Evolutionary conservation across 805 yeast species (phyloP).

Genomic region (Lachancea dasiensis): DNA sequence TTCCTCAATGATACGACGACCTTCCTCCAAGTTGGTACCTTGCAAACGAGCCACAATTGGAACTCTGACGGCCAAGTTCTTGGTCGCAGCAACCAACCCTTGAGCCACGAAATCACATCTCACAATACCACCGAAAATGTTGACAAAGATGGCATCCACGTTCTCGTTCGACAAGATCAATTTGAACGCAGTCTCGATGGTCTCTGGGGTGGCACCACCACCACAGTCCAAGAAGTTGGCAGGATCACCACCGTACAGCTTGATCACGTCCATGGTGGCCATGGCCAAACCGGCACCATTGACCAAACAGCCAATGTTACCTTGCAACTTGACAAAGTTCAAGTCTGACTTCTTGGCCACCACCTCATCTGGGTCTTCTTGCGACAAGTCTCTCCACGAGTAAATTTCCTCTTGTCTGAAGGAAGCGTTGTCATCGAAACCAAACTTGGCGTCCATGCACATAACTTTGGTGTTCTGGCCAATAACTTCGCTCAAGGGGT

Average conservation of each 20-base stretch:
- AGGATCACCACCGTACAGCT: constrained; percentile 96
- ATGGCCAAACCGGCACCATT: constrained; percentile 99
- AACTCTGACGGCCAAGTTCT: constrained; percentile 80
- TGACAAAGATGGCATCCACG: constrained; percentile 93
- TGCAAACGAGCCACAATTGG: constrained; percentile 98
- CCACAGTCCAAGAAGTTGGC: constrained; percentile 99
- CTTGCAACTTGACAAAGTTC: constrained; percentile 95
- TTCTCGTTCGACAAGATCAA: constrained; percentile 82
- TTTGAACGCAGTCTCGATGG: constrained; percentile 94
- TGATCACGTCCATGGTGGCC: constrained; percentile 99
- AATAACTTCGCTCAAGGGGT: constrained; percentile 91
- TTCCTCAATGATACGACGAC: constrained; percentile 75
- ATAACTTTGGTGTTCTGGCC: constrained; percentile 68
- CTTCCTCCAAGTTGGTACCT: constrained; percentile 92
- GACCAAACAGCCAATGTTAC: constrained; percentile 97
- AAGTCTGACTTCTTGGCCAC: constrained; percentile 84
- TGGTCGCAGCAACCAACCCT: constrained; percentile 94
- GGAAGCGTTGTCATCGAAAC: constrained; percentile 93
- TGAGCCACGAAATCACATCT: constrained; percentile 98
- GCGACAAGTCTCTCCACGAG: constrained; percentile 94
- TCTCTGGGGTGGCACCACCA: constrained; percentile 99
- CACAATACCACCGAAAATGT: constrained; percentile 98
- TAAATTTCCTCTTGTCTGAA: constrained; percentile 94
- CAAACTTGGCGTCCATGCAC: constrained; percentile 99
- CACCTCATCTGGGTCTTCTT: constrained; percentile 97